phyloP scores from a whole-genome alignment of 345 rosid genomes.

The Durio zibethinus region DNA sequence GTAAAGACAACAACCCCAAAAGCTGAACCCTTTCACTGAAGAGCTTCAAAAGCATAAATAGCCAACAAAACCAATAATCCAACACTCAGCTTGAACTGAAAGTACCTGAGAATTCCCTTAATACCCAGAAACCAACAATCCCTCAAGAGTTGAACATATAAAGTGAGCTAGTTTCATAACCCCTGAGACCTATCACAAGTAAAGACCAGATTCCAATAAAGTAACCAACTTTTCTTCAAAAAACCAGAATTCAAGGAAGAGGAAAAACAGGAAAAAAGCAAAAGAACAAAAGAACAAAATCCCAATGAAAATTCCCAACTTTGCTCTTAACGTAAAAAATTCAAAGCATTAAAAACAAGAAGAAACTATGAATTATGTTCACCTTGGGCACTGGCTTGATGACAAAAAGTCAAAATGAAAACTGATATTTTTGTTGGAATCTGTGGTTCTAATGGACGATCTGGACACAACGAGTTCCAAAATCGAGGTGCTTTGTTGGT shows the following conservation, averaged over 20 bases:
- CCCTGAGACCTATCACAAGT: constrained; percentile 23
- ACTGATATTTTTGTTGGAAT: background rate
- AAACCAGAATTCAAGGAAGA: constrained; percentile 37
- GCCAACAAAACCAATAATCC: background rate
- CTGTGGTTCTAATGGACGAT: constrained; percentile 32
- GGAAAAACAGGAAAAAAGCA: constrained; percentile 14
- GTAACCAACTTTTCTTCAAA: constrained; percentile 32
- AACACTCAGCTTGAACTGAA: constrained; percentile 10
- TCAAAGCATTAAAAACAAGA: constrained; percentile 17
- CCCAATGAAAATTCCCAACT: constrained; percentile 24
- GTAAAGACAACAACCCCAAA: background rate
- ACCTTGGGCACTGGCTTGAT: constrained; percentile 27
- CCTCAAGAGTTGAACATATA: background rate
- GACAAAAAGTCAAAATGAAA: constrained; percentile 21
- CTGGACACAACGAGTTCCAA: constrained; percentile 27
- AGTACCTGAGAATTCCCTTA: background rate
- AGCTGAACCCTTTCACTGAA: background rate
- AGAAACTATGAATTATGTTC: background rate
- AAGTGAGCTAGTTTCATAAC: constrained; percentile 3
- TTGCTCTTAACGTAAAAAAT: background rate
- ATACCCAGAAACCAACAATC: constrained; percentile 14
- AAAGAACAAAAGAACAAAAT: constrained; percentile 14
- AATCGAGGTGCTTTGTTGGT: constrained; percentile 20
- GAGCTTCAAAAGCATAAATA: background rate
- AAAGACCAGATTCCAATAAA: constrained; percentile 41